Conservation (phyloP, 306 rosid genomes). For the Arachis hypogaea region DNA sequence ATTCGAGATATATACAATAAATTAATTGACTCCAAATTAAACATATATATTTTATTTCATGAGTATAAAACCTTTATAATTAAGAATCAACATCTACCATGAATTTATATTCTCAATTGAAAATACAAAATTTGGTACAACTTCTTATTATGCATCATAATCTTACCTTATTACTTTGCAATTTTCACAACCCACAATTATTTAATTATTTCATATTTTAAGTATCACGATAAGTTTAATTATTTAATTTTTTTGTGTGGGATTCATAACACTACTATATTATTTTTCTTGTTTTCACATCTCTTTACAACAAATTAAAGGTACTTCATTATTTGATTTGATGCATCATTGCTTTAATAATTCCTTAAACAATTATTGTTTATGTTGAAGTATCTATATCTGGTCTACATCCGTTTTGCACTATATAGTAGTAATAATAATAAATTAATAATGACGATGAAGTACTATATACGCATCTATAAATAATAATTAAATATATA, state of each 20-base stretch:
- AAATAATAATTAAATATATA: background rate
- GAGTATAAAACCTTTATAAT: no score
- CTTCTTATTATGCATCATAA: no score
- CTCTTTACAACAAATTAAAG: conserved; percentile 33
- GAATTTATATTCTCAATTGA: no score
- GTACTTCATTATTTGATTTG: conserved; percentile 35
- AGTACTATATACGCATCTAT: background rate
- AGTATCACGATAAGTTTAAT: no score
- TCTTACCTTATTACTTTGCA: no score
- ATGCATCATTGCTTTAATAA: conserved; percentile 31
- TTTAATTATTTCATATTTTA: no score
- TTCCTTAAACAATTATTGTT: conserved; percentile 5
- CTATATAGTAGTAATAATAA: no score
- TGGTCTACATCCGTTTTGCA: conserved; percentile 12
- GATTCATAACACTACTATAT: conserved; percentile 21
- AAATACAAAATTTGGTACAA: no score
- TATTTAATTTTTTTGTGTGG: background rate
- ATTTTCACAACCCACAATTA: no score
- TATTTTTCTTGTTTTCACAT: conserved; percentile 31
- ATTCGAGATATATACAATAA: background rate
- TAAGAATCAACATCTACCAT: no score
- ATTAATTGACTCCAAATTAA: no score
- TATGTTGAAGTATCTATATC: conserved; percentile 14
- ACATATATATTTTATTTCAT: no score
- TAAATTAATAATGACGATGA: background rate